Conservation (phyloP, 2,329 filamentous ascomycete species). For the Annulohypoxylon truncatum region DNA sequence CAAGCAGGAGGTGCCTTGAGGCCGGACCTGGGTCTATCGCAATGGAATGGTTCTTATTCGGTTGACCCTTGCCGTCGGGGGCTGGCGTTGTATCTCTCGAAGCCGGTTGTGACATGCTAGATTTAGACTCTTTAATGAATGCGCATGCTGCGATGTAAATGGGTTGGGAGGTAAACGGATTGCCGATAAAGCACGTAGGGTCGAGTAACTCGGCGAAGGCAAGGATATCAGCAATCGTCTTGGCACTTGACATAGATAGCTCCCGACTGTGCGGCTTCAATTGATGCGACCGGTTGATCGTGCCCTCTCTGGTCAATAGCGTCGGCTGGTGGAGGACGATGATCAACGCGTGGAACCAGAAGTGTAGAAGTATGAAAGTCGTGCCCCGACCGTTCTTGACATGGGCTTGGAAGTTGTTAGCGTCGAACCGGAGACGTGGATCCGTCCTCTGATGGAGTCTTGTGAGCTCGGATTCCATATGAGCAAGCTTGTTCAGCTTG, state of each 20-base stretch:
- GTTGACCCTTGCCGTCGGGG: conserved; percentile 44
- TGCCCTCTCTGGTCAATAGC: conserved; percentile 79
- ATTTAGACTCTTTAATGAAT: conserved; percentile 84
- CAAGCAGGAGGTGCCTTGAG: conserved; percentile 78
- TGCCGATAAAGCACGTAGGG: conserved; percentile 85
- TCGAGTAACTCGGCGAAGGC: conserved; percentile 89
- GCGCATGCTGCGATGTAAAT: conserved; percentile 93
- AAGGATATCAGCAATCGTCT: conserved; percentile 90
- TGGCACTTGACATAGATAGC: conserved; percentile 86
- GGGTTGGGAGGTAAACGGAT: conserved; percentile 89
- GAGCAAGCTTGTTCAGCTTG: conserved; percentile 75
- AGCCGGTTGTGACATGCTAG: conserved; percentile 73
- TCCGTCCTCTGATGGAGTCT: conserved; percentile 78
- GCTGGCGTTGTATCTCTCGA: conserved; percentile 70
- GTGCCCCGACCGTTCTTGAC: conserved; percentile 84
- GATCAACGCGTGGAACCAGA: conserved; percentile 90
- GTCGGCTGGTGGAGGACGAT: conserved; percentile 88
- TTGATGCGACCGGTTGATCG: conserved; percentile 70
- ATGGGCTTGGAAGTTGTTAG: conserved; percentile 86
- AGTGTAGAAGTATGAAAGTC: conserved; percentile 86
- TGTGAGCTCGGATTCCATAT: conserved; percentile 86
- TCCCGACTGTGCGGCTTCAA: conserved; percentile 84
- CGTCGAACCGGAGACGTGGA: conserved; percentile 81
- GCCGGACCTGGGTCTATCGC: conserved; percentile 55
- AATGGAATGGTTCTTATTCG: conserved; percentile 32